Evolutionary conservation across 164 flowering plant species (phyloP).

Genomic region (Tetracentron sinense): DNA sequence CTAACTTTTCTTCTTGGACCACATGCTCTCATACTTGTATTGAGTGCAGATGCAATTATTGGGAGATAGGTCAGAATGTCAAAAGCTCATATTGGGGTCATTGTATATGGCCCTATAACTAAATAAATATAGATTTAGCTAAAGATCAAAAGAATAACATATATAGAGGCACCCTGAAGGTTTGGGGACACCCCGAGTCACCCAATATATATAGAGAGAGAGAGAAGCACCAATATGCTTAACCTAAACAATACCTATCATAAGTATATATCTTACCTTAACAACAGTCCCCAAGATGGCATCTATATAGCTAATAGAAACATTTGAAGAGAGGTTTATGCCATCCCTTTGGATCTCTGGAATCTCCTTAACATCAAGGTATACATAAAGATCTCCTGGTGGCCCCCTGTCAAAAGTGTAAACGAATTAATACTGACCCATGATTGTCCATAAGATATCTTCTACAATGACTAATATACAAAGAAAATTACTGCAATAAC

Average conservation of each 20-base stretch:
- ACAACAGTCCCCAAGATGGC: conserved; percentile 81
- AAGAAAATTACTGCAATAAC: not conserved
- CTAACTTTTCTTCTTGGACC: too few species aligned
- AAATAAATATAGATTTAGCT: too few species aligned
- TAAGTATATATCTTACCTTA: conserved; percentile 38
- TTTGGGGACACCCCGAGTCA: too few species aligned
- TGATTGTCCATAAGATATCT: not conserved
- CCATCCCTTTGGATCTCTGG: conserved; percentile 96
- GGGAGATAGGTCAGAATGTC: too few species aligned
- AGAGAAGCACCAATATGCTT: not conserved
- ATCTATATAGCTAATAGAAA: conserved; percentile 73
- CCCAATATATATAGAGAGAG: too few species aligned
- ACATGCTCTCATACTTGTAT: too few species aligned
- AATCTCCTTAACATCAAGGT: conserved; percentile 81
- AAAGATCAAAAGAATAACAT: not conserved
- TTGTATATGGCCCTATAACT: too few species aligned
- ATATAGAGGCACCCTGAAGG: too few species aligned
- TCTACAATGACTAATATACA: not conserved
- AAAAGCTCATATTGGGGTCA: too few species aligned
- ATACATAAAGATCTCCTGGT: conserved; percentile 93
- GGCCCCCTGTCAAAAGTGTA: conserved; percentile 58
- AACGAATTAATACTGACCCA: not conserved
- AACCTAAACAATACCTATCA: not conserved
- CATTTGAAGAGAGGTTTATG: conserved; percentile 71
- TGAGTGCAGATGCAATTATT: too few species aligned